A percentile compares a stretch with the other conserved stretches of the same genome.
Conservation (phyloP, 768 basidiomycete species). For the Chiua virens region DNA sequence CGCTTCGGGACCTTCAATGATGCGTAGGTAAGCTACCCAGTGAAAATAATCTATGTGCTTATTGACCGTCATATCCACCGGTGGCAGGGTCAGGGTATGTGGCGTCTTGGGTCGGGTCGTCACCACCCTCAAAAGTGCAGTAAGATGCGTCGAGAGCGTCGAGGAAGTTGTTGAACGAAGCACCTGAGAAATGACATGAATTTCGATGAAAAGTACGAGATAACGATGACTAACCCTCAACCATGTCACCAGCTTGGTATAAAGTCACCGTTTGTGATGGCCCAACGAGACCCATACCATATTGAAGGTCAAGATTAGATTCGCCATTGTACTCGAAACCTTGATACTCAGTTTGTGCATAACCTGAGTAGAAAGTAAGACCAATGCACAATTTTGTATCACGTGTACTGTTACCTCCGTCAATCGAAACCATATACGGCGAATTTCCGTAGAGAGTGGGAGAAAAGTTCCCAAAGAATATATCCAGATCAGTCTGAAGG, state of each 20-base stretch:
- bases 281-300: too few relatives aligned
- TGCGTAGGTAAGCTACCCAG: neutral
- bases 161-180: slow-evolving; percentile 36
- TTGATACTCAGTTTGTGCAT: slow-evolving; percentile 26
- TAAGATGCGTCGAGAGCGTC: slow-evolving; percentile 36
- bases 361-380: slow-evolving; percentile 11
- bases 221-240: slow-evolving; percentile 11
- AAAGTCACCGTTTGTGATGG: too few relatives aligned
- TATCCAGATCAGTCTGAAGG: slow-evolving; percentile 27
- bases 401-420: slow-evolving; percentile 29
- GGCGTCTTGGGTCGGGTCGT: slow-evolving; percentile 29
- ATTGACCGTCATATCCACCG: slow-evolving; percentile 24
- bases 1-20: slow-evolving; percentile 29
- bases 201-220: neutral
- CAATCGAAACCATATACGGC: slow-evolving; percentile 33
- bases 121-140: slow-evolving; percentile 36
- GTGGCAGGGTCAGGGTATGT: slow-evolving; percentile 23
- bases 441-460: slow-evolving; percentile 18
- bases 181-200: slow-evolving; percentile 10
- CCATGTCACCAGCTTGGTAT: too few relatives aligned
- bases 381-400: too few relatives aligned
- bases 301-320: too few relatives aligned
- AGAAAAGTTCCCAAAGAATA: slow-evolving; percentile 30
- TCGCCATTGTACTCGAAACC: slow-evolving; percentile 29
- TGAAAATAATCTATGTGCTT: neutral